Percentiles rank a stretch among this genome's conserved stretches.
Conservation (phyloP, 208 protist species). For the Tritrichomonas musculus region DNA sequence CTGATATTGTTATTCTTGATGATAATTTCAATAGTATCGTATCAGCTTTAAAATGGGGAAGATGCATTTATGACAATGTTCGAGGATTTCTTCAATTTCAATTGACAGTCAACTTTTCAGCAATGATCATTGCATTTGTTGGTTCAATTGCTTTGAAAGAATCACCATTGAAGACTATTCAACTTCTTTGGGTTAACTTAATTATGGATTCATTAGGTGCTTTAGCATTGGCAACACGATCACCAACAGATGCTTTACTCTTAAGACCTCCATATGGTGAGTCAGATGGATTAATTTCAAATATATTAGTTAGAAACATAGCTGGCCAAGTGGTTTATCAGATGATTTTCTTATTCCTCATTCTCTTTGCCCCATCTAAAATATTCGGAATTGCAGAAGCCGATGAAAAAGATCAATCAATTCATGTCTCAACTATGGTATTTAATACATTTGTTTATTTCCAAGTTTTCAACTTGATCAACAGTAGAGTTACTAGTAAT, state of each 20-base stretch:
- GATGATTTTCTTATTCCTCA: constrained; percentile 46
- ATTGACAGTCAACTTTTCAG: constrained; percentile 89
- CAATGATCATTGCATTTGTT: constrained; percentile 73
- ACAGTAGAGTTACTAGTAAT: constrained; percentile 21
- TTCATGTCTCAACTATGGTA: too few relatives aligned
- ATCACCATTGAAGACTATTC: constrained; percentile 67
- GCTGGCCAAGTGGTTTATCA: constrained; percentile 59
- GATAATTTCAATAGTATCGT: too few relatives aligned
- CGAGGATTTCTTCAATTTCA: too few relatives aligned
- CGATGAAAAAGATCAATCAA: too few relatives aligned
- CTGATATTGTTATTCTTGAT: too few relatives aligned
- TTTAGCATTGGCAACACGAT: constrained; percentile 86
- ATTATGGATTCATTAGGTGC: constrained; percentile 98
- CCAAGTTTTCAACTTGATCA: constrained; percentile 51
- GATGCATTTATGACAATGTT: constrained; percentile 90
- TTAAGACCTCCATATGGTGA: constrained; percentile 52
- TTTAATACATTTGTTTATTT: too few relatives aligned
- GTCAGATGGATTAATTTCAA: constrained; percentile 60
- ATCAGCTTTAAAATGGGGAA: constrained; percentile 80
- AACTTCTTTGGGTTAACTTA: constrained; percentile 96
- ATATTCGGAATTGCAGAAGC: background rate
- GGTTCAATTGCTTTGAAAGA: constrained; percentile 41
- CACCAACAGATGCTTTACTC: constrained; percentile 61
- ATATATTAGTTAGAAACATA: constrained; percentile 69
- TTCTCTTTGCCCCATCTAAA: background rate